Base-by-base conservation (phyloP, 768 basidiomycete species). In the Fibroporia radiculosa region DNA sequence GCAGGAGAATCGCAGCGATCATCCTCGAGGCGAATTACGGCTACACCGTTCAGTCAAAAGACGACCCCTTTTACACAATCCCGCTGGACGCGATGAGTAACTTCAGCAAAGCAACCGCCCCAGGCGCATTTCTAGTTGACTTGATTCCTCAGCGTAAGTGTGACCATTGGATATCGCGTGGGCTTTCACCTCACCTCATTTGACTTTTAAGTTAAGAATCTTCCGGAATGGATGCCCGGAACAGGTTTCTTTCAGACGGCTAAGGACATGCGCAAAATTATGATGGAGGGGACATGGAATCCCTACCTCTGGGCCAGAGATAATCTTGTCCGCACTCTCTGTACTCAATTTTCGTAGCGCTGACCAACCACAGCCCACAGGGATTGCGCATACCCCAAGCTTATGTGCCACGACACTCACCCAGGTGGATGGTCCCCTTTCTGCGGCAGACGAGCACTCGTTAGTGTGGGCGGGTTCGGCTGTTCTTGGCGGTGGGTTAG, bases 181-280 rank as follows among this genome's bases (percentile, higher is more conserved):
- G n/a, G n/a, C n/a, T n/a, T n/a, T n/a, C n/a, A n/a, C n/a, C n/a
- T n/a, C n/a, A n/a, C n/a, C n/a, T n/a, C n/a, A n/a, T n/a, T n/a
- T n/a, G n/a, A n/a, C n/a, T n/a, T 12, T 13, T 14, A 20, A 51
- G 50, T 51, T 35, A 42, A 43, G 11, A 44, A 51, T 33, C 34
- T 71, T 14, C 70, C 70, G 6, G 25, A 56, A 2, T 72, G 70
- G 71, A 53, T 67, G 35, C 71, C 71, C 0, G 69, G 71, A n/a
- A 60, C 63, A 6, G 58, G 59, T 0, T 68, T 66, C 35, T 56
- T 66, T 48, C 53, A 58, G 37, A 60, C 50, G 12, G 68, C 66
- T 47, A 29, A 57, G 50, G 57, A 33, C 48, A 48, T 61, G 60
- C 39, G 54, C 45, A 12, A 45, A 12, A 8, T 31, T 8, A 8